Evolutionary conservation across 441 rosid species (phyloP).

Genomic region (Metrosideros polymorpha): DNA sequence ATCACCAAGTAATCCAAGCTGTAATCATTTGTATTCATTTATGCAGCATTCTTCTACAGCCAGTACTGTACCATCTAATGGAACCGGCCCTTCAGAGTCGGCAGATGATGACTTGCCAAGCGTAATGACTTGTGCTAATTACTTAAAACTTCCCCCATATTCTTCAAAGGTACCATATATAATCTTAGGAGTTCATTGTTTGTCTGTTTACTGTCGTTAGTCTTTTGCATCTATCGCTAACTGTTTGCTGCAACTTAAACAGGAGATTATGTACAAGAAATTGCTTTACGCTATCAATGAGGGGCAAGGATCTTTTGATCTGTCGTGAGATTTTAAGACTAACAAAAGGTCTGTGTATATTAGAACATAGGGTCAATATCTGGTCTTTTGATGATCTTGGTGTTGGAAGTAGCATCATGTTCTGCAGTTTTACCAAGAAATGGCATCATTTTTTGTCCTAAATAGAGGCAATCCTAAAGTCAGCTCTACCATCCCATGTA

Average conservation of each 20-base stretch:
- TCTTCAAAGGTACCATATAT: slow-evolving; percentile 58
- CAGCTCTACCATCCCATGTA: background rate
- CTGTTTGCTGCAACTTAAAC: slow-evolving; percentile 13
- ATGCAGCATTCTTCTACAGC: slow-evolving; percentile 83
- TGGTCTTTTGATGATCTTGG: slow-evolving; percentile 27
- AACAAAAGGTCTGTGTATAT: slow-evolving; percentile 31
- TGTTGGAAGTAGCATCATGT: slow-evolving; percentile 16
- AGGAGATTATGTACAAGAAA: slow-evolving; percentile 98
- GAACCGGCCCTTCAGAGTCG: slow-evolving; percentile 56
- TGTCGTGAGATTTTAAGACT: slow-evolving; percentile 50
- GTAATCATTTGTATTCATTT: background rate
- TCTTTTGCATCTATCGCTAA: background rate
- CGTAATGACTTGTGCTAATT: slow-evolving; percentile 99
- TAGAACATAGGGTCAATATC: slow-evolving; percentile 9
- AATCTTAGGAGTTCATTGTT: background rate
- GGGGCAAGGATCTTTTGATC: slow-evolving; percentile 98
- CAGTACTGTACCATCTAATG: slow-evolving; percentile 51
- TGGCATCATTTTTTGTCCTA: slow-evolving; percentile 14
- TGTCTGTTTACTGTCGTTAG: background rate
- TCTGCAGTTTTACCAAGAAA: slow-evolving; percentile 23
- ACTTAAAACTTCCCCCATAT: slow-evolving; percentile 97
- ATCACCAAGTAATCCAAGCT: background rate
- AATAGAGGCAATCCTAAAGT: slow-evolving; percentile 21
- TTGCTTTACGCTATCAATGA: slow-evolving; percentile 89
- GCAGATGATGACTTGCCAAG: slow-evolving; percentile 98